Conservation (phyloP, 108 stramenopile genomes). For the Mediolabrus comicus region DNA sequence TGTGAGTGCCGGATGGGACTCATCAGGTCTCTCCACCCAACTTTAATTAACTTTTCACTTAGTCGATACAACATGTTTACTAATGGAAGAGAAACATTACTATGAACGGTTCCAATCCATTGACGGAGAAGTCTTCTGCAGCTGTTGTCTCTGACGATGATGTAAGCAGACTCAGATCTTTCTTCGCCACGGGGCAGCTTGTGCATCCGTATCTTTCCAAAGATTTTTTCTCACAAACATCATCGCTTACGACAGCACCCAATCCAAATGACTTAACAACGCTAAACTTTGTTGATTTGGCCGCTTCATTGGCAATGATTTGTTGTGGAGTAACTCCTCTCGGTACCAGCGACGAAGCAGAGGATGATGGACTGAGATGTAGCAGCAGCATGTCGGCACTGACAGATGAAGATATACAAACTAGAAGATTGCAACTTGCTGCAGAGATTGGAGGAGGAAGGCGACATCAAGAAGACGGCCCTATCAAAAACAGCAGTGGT, state of each 20-base stretch:
- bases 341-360: not conserved
- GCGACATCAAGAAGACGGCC: too few relatives aligned
- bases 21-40: too few relatives aligned
- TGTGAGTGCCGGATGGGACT: too few relatives aligned
- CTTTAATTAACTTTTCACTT: too few relatives aligned
- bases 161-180: not conserved
- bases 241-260: not conserved
- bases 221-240: conserved; percentile 4
- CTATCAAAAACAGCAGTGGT: too few relatives aligned
- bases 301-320: conserved; percentile 18
- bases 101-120: not conserved
- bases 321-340: conserved; percentile 24
- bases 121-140: not conserved
- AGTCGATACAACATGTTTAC: too few relatives aligned
- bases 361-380: not conserved
- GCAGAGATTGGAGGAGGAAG: conserved; percentile 30
- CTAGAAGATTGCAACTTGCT: conserved; percentile 4
- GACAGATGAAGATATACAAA: conserved; percentile 10
- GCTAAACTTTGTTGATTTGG: conserved; percentile 29
- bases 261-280: not conserved
- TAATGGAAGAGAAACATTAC: too few relatives aligned
- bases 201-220: conserved; percentile 22
- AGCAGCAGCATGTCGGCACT: not conserved
- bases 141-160: not conserved
- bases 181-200: conserved; percentile 23